Base-by-base conservation (phyloP, 352 stramenopile genomes). In the Pythium folliculosum region DNA sequence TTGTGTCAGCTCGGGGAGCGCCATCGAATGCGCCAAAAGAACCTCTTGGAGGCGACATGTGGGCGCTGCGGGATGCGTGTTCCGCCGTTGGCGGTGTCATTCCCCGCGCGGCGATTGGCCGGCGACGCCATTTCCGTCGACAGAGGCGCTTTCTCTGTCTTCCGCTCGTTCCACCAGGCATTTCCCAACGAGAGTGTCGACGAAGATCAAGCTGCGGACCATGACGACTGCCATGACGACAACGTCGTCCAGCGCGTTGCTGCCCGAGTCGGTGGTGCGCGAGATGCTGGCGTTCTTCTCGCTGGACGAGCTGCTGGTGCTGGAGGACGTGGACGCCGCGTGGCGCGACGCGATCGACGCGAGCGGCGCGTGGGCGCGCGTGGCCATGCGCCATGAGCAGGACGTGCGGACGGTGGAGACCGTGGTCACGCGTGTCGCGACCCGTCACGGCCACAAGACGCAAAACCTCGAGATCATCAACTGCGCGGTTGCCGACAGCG, bases 231-330 rank as follows among this genome's bases (percentile, higher is more conserved):
- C 37, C 16, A 44, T 49, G 40, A 43, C 25, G 19, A 55, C 45
- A 3, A 50, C n/a, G 2, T 21, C 56, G 23, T 23, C n/a, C 12
- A 30, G 37, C 9, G 19, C 32, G 23, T 40, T 55, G 19, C 58
- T 83, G 57, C 77, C 77, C 9, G 67, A 74, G 6, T 59, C 69
- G 8, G 60, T 81, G 37, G 65, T 68, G 21, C 65, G 63, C 35
- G 72, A 88, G 59, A 75, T 91, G 57, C 27, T 88, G 22, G 53
- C 53, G n/a, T 86, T 79, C 53, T 78, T 90, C 40, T 65, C 65
- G n/a, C 49, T 80, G n/a, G 70, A 81, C 16, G 81, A 89, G 40
- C 49, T 89, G 50, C 65, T 91, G 22, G 65, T 67, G 19, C 67
- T 89, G n/a, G 82, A 90, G 47, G 54, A 80, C 16, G 73, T 77